These are phyloP conservation scores for Epicoccum sorghinum DNA, from an alignment of 2,329 filamentous ascomycete genomes.

Conservation along the genomic window DNA sequence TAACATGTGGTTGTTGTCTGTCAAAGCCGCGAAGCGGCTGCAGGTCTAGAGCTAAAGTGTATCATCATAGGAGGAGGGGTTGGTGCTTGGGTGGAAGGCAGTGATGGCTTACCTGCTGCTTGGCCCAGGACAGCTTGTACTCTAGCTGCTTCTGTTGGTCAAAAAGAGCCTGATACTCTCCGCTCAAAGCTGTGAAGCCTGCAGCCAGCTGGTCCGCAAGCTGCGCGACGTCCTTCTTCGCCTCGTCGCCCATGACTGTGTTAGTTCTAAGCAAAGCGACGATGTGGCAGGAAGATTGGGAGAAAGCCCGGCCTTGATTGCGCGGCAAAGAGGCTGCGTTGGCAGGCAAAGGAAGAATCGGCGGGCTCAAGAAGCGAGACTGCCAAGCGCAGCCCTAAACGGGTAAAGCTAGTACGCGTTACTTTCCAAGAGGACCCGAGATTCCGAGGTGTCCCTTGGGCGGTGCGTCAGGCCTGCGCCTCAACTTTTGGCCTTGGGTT, in stretches of 20 bases:
- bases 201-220: slow-evolving; percentile 52
- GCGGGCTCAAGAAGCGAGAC: slow-evolving; percentile 16
- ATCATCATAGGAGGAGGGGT: slow-evolving; percentile 49
- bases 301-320: slow-evolving; percentile 29
- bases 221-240: slow-evolving; percentile 34
- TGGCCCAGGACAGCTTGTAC: slow-evolving; percentile 54
- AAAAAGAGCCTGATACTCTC: slow-evolving; percentile 55
- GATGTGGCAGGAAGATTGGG: slow-evolving; percentile 8
- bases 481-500: slow-evolving; percentile 37
- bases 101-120: slow-evolving; percentile 54
- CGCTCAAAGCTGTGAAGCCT: slow-evolving; percentile 55
- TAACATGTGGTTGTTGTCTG: slow-evolving; percentile 52
- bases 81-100: not conserved
- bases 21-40: slow-evolving; percentile 54
- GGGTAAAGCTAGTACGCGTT: not conserved
- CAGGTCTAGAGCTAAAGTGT: slow-evolving; percentile 60
- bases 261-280: slow-evolving; percentile 16
- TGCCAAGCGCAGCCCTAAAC: slow-evolving; percentile 8
- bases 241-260: slow-evolving; percentile 34
- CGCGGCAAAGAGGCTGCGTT: slow-evolving; percentile 31
- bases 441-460: slow-evolving; percentile 12
- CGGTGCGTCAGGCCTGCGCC: slow-evolving; percentile 35
- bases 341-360: slow-evolving; percentile 19
- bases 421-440: slow-evolving; percentile 11
- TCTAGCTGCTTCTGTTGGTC: slow-evolving; percentile 54